These are phyloP conservation scores for Cucumis variabilis DNA, from an alignment of 331 rosid species.

Conservation along the genomic window DNA sequence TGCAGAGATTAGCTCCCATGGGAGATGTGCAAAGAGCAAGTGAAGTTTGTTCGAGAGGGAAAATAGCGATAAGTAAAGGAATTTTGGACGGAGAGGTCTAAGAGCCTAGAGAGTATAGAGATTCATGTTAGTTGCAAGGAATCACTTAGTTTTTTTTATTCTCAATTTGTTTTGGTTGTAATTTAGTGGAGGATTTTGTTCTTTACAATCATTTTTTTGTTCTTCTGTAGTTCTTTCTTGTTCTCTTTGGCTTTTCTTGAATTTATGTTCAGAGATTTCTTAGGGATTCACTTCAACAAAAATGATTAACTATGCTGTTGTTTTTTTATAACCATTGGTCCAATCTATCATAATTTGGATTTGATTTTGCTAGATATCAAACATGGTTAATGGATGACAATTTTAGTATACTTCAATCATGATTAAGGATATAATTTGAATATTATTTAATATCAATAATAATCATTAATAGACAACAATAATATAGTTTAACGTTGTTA, in stretches of 20 bases:
- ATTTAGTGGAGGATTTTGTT: neutral
- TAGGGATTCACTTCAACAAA: constrained; percentile 2
- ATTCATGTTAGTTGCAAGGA: neutral
- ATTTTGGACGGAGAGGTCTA: constrained; percentile 5
- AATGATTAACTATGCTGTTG: neutral
- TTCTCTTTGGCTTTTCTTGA: neutral
- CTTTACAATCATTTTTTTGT: neutral
- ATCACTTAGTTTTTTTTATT: neutral
- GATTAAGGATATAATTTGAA: no score
- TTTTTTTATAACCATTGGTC: no score
- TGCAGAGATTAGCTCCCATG: constrained; percentile 30
- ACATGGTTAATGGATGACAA: no score
- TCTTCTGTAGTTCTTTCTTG: neutral
- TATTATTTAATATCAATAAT: no score
- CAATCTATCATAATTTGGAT: no score
- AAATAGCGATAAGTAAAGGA: neutral
- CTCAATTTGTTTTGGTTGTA: neutral
- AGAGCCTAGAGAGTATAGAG: neutral
- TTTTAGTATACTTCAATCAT: no score
- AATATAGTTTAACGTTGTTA: no score
- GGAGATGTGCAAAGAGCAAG: neutral
- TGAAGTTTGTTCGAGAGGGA: neutral
- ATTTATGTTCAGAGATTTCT: neutral
- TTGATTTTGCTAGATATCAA: no score
- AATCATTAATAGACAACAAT: no score